Evolutionary conservation across 2,329 filamentous ascomycete genomes (phyloP).

Genomic region (Scytalidium lignicola): DNA sequence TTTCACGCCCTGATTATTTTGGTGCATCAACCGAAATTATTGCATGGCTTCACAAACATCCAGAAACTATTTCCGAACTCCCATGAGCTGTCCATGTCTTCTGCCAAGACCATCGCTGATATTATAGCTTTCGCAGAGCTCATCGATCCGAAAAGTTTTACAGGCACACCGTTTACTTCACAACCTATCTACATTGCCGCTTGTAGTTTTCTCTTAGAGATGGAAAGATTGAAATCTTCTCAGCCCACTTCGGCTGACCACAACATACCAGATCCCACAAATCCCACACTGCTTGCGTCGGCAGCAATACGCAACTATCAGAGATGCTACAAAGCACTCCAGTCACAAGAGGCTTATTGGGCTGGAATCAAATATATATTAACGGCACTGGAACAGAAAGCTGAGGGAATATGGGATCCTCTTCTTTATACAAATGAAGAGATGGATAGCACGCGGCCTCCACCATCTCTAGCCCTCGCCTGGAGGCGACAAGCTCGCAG

Average conservation of each 20-base stretch:
- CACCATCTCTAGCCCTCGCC: slow-evolving; percentile 35
- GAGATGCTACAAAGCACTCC: slow-evolving; percentile 73
- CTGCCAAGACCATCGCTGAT: slow-evolving; percentile 83
- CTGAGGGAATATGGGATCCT: slow-evolving; percentile 76
- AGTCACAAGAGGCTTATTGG: slow-evolving; percentile 77
- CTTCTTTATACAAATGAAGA: slow-evolving; percentile 66
- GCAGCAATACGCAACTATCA: slow-evolving; percentile 82
- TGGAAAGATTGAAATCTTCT: slow-evolving; percentile 63
- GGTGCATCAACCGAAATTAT: slow-evolving; percentile 74
- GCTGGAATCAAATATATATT: slow-evolving; percentile 79
- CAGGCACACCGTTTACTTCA: slow-evolving; percentile 83
- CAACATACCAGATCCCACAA: no score
- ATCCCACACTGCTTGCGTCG: slow-evolving; percentile 56
- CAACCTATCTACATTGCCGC: slow-evolving; percentile 91
- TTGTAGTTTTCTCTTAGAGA: slow-evolving; percentile 83
- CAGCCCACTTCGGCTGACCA: slow-evolving; percentile 56
- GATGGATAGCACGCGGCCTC: slow-evolving; percentile 62
- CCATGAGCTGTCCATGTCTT: slow-evolving; percentile 52
- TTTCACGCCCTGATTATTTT: slow-evolving; percentile 75
- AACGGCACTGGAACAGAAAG: slow-evolving; percentile 77
- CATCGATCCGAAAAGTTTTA: slow-evolving; percentile 79
- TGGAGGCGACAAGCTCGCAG: slow-evolving; percentile 18
- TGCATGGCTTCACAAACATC: slow-evolving; percentile 70
- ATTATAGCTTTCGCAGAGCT: slow-evolving; percentile 82
- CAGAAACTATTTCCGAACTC: slow-evolving; percentile 75